A percentile compares a stretch with the other conserved stretches of the same genome.
Evolutionary conservation across 2,329 filamentous ascomycete species (phyloP).

Genomic region (Fusarium devonianum): DNA sequence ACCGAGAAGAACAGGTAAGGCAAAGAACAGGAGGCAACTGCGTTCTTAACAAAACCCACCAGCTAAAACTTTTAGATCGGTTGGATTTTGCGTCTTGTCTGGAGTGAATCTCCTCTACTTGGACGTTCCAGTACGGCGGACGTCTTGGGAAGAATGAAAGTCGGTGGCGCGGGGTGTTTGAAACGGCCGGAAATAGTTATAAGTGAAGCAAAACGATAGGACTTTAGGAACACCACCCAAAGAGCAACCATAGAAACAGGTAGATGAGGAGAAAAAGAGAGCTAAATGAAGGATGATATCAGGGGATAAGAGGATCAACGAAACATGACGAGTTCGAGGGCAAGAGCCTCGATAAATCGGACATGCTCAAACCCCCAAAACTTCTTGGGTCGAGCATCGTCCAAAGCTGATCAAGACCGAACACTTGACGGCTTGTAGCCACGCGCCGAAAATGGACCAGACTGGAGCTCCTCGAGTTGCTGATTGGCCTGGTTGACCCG

Average conservation of each 20-base stretch:
- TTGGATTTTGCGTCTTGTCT: background rate
- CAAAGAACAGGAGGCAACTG: background rate
- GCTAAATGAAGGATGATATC: no score
- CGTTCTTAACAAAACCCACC: background rate
- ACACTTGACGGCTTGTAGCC: constrained; percentile 13
- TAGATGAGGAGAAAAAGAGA: background rate
- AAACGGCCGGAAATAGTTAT: constrained; percentile 2
- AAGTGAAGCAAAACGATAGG: background rate
- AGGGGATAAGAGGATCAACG: background rate
- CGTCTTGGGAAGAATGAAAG: constrained; percentile 1
- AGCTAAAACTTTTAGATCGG: no score
- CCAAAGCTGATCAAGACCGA: no score
- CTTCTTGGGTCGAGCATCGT: background rate
- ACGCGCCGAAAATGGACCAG: constrained; percentile 22
- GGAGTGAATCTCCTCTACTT: background rate
- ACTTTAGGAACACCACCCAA: background rate
- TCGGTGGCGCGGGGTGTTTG: background rate
- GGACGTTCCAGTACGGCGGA: background rate
- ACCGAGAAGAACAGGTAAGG: background rate
- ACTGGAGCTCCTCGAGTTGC: constrained; percentile 2
- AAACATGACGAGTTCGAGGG: background rate
- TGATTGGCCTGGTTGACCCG: constrained; percentile 14
- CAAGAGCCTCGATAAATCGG: constrained; percentile 10
- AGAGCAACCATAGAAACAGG: background rate
- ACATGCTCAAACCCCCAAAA: background rate